Evolutionary conservation across 306 rosid genomes (phyloP).

Genomic region (Vicia sativa): DNA sequence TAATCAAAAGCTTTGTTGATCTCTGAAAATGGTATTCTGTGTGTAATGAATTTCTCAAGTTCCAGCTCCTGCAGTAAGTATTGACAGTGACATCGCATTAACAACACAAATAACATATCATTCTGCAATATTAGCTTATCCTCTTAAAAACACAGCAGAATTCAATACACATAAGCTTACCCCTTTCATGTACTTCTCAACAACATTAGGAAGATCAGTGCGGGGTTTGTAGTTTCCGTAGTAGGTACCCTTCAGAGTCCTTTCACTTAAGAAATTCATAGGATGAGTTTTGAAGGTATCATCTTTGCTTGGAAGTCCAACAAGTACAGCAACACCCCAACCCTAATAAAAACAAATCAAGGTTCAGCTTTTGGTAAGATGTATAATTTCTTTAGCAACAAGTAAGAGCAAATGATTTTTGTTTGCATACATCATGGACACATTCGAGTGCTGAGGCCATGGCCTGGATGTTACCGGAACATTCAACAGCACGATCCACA

Average conservation of each 20-base stretch:
- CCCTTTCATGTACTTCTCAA: slow-evolving; percentile 74
- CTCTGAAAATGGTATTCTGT: too few relatives aligned
- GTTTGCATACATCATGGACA: slow-evolving; percentile 74
- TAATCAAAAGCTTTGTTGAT: too few relatives aligned
- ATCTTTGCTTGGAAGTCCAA: slow-evolving; percentile 88
- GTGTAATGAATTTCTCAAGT: too few relatives aligned
- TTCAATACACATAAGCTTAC: slow-evolving; percentile 31
- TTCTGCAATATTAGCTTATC: background rate
- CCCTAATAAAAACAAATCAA: slow-evolving; percentile 55
- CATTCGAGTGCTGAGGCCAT: slow-evolving; percentile 95
- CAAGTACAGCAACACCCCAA: slow-evolving; percentile 96
- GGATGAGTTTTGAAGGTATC: slow-evolving; percentile 87
- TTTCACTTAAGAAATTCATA: slow-evolving; percentile 69
- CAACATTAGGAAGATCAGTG: slow-evolving; percentile 71
- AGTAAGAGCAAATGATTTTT: background rate
- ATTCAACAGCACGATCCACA: slow-evolving; percentile 87
- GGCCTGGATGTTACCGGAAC: slow-evolving; percentile 89
- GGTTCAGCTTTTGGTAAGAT: background rate
- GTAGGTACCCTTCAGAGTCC: slow-evolving; percentile 92
- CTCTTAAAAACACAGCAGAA: background rate
- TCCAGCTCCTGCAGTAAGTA: too few relatives aligned
- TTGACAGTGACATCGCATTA: background rate
- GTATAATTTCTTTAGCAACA: background rate
- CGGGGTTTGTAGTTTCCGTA: slow-evolving; percentile 92
- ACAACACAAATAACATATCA: background rate